phyloP scores from a whole-genome alignment of 495 filamentous ascomycete genomes.

The Penicillium bialowiezense region DNA sequence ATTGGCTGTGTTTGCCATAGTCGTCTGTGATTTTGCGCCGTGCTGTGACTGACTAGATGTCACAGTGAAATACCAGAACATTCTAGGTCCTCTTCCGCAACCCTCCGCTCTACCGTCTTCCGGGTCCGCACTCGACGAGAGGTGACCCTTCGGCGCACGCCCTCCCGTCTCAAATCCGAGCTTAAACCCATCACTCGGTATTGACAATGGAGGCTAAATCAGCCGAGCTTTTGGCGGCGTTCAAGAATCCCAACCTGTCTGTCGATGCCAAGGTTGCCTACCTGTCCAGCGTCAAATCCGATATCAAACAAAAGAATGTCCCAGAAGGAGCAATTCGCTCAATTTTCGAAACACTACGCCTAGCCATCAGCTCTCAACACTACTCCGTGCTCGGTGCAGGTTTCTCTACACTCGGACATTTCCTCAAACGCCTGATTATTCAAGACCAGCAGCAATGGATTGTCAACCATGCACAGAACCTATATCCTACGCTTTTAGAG shows the following conservation, averaged over 20 bases:
- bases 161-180: conserved; percentile 8
- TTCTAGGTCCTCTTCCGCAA: neutral
- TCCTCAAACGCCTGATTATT: conserved; percentile 75
- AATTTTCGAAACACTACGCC: conserved; percentile 70
- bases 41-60: neutral
- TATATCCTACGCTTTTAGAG: conserved; percentile 73
- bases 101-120: neutral
- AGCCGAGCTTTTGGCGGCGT: conserved; percentile 58
- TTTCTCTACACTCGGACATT: conserved; percentile 81
- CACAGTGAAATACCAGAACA: neutral
- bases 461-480: conserved; percentile 59
- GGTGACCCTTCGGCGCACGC: conserved; percentile 15
- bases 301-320: conserved; percentile 85
- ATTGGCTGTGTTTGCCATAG: neutral
- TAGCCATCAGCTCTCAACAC: conserved; percentile 69
- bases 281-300: conserved; percentile 71
- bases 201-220: conserved; percentile 43
- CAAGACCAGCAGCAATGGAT: conserved; percentile 72
- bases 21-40: neutral
- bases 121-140: conserved; percentile 9
- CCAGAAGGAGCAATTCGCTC: conserved; percentile 66
- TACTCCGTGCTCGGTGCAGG: conserved; percentile 66
- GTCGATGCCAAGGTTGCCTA: conserved; percentile 69
- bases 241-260: conserved; percentile 64
- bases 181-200: conserved; percentile 6